Percentiles rank a stretch among this genome's conserved stretches.
Conservation (phyloP, 2,329 filamentous ascomycete species). For the Penicillium griseofulvum region DNA sequence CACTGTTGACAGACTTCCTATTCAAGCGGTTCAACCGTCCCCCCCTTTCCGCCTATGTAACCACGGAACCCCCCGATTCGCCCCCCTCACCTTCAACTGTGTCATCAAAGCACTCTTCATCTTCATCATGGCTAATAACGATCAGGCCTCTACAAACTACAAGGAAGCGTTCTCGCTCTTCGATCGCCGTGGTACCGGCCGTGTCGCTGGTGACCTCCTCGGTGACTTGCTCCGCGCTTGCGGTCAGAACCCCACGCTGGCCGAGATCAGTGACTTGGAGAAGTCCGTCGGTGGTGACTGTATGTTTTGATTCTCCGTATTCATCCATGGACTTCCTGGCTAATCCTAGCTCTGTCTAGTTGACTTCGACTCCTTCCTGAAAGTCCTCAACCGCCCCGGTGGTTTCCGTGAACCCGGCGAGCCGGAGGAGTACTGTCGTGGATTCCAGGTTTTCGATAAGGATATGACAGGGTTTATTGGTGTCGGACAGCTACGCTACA, state of each 20-base stretch:
- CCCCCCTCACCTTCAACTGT: conserved; percentile 1
- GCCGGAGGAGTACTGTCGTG: conserved; percentile 96
- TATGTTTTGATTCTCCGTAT: conserved; percentile 61
- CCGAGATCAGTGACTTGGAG: conserved; percentile 90
- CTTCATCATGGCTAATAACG: conserved; percentile 27
- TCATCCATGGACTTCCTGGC: no score
- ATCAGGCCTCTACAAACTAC: conserved; percentile 87
- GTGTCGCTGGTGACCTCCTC: conserved; percentile 79
- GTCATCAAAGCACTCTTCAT: not conserved
- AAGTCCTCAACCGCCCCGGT: conserved; percentile 93
- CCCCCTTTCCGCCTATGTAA: conserved; percentile 7
- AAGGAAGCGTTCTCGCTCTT: conserved; percentile 99
- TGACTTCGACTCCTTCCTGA: conserved; percentile 96
- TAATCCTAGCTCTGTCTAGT: conserved; percentile 54
- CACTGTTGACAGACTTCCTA: conserved; percentile 4
- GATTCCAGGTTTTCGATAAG: conserved; percentile 99
- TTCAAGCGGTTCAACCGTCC: not conserved
- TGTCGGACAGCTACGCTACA: conserved; percentile 94
- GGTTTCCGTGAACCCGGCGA: conserved; percentile 98
- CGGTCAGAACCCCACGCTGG: conserved; percentile 93
- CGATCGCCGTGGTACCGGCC: conserved; percentile 97
- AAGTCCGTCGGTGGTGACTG: conserved; percentile 86
- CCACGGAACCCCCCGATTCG: not conserved
- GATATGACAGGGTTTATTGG: conserved; percentile 98
- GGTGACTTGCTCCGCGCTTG: conserved; percentile 94